Percentiles rank a stretch among this genome's conserved stretches.
Evolutionary conservation across 306 rosid species (phyloP).

Genomic region (Casuarina equisetifolia): DNA sequence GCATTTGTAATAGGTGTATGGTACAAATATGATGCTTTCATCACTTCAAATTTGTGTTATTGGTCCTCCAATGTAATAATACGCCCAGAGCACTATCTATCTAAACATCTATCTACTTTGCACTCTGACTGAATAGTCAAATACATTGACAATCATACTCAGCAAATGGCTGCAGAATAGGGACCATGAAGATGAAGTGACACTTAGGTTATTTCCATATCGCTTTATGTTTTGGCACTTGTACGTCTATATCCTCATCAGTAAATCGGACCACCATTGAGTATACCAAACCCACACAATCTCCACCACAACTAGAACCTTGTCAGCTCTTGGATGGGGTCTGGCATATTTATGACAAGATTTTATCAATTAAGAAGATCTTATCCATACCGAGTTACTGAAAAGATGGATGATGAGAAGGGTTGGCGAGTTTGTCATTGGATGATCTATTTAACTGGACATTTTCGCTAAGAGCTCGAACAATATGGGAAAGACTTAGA

Average conservation of each 20-base stretch:
- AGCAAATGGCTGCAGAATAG: background rate
- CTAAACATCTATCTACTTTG: background rate
- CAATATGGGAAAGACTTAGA: background rate
- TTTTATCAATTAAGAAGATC: slow-evolving; percentile 15
- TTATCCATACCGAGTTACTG: background rate
- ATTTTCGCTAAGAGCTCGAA: background rate
- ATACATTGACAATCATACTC: background rate
- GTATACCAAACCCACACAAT: slow-evolving; percentile 19
- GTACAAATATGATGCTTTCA: slow-evolving; percentile 19
- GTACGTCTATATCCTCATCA: slow-evolving; percentile 51
- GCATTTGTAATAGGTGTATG: slow-evolving; percentile 5
- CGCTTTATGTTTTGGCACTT: no score
- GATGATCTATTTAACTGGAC: background rate
- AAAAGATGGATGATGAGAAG: background rate
- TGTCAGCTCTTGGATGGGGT: slow-evolving; percentile 29
- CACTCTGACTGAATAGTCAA: background rate
- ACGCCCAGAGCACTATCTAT: background rate
- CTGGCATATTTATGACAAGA: slow-evolving; percentile 34
- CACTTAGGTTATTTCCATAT: slow-evolving; percentile 24
- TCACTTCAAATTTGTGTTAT: slow-evolving; percentile 24
- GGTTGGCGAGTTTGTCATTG: background rate
- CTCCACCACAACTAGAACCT: slow-evolving; percentile 29
- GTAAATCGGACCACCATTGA: slow-evolving; percentile 62
- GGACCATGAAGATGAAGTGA: slow-evolving; percentile 56
- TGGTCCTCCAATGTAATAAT: slow-evolving; percentile 3